These are phyloP conservation scores for Pseudogymnoascus verrucosus DNA, from an alignment of 2,329 filamentous ascomycete genomes.

Conservation along the genomic window DNA sequence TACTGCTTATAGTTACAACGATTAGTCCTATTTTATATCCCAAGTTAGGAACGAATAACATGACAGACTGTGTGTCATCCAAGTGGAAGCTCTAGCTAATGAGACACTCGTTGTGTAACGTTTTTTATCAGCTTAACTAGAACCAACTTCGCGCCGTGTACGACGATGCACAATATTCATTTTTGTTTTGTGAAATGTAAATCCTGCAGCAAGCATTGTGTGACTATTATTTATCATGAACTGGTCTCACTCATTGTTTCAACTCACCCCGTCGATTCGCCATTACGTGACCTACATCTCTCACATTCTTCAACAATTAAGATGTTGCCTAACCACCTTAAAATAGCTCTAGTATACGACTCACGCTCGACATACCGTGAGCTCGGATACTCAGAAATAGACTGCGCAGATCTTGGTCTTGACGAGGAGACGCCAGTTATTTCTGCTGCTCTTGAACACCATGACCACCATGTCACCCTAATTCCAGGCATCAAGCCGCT, in stretches of 20 bases:
- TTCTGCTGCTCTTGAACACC: background rate
- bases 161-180: background rate
- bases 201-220: background rate
- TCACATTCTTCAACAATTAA: background rate
- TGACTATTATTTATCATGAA: background rate
- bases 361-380: background rate
- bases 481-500: background rate
- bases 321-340: background rate
- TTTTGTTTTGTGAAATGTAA: background rate
- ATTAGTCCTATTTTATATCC: background rate
- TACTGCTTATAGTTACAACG: conserved; percentile 13
- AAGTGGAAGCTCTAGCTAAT: background rate
- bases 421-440: background rate
- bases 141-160: background rate
- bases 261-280: background rate
- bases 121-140: background rate
- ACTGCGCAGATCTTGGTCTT: background rate
- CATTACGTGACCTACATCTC: background rate
- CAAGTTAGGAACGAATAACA: background rate
- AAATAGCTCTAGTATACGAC: background rate
- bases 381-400: background rate
- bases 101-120: background rate
- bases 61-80: background rate
- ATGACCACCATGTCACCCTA: background rate
- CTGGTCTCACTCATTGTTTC: background rate